Percentiles rank a stretch among this genome's conserved stretches.
These are phyloP conservation scores for Endocarpon pusillum DNA, from an alignment of 495 filamentous ascomycete species.

Conservation along the genomic window DNA sequence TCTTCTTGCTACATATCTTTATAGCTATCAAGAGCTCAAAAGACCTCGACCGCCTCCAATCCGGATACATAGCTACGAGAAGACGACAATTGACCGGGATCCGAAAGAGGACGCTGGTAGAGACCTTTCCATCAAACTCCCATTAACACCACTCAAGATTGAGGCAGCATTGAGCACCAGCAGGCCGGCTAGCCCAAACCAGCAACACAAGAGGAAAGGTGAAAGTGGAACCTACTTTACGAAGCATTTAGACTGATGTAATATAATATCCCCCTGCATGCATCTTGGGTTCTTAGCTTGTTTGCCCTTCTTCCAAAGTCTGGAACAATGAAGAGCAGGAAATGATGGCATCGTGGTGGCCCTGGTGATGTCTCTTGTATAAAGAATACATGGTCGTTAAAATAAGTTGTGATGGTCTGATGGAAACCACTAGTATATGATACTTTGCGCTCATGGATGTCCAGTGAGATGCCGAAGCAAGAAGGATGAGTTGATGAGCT, in stretches of 20 bases:
- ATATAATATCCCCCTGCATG: no score
- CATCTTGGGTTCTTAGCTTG: no score
- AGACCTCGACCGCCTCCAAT: constrained; percentile 50
- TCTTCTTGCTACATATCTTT: constrained; percentile 67
- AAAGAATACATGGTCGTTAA: no score
- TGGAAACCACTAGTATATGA: no score
- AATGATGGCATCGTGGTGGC: no score
- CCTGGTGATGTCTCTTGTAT: no score
- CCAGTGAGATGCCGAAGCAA: no score
- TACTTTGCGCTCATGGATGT: no score
- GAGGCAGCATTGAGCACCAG: constrained; percentile 44
- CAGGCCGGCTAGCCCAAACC: constrained; percentile 47
- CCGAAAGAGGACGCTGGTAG: constrained; percentile 15
- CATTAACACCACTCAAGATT: constrained; percentile 30
- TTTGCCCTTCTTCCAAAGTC: no score
- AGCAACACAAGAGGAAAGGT: constrained; percentile 6
- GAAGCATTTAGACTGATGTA: constrained; percentile 11
- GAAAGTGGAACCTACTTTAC: constrained; percentile 22
- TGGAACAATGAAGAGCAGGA: no score
- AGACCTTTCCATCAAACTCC: constrained; percentile 37
- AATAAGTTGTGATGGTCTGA: no score
- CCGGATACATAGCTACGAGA: constrained; percentile 58
- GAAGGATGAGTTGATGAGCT: no score
- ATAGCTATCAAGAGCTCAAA: constrained; percentile 32
- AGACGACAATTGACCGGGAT: constrained; percentile 37